A percentile compares a stretch with the other conserved stretches of the same genome.
Evolutionary conservation across 495 filamentous ascomycete genomes (phyloP).

Genomic region (Penicillium riverlandense): DNA sequence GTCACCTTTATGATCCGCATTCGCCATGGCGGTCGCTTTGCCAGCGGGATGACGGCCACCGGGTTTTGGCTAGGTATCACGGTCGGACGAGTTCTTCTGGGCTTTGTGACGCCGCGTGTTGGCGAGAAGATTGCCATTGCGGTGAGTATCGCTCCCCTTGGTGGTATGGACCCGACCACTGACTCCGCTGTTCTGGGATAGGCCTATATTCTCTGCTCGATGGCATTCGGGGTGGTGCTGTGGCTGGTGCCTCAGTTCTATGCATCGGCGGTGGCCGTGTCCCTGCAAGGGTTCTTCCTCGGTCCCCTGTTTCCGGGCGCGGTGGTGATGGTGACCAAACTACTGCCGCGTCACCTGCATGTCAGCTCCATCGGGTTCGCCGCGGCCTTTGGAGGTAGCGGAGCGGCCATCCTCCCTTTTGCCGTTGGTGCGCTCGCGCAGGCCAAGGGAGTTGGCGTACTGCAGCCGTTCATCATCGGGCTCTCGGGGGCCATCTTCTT

Average conservation of each 20-base stretch:
- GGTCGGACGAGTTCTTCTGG: slow-evolving; percentile 50
- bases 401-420: slow-evolving; percentile 77
- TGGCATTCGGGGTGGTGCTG: slow-evolving; percentile 53
- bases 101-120: slow-evolving; percentile 55
- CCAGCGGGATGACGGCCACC: slow-evolving; percentile 55
- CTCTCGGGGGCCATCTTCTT: slow-evolving; percentile 52
- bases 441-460: slow-evolving; percentile 65
- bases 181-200: slow-evolving; percentile 1
- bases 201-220: slow-evolving; percentile 45
- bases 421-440: slow-evolving; percentile 80
- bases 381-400: slow-evolving; percentile 71
- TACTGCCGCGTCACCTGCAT: slow-evolving; percentile 70
- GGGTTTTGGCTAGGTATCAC: slow-evolving; percentile 65
- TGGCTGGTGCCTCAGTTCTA: slow-evolving; percentile 68
- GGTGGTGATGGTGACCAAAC: slow-evolving; percentile 72
- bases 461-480: slow-evolving; percentile 71
- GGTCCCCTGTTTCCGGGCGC: slow-evolving; percentile 65
- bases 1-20: slow-evolving; percentile 59
- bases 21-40: slow-evolving; percentile 46
- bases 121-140: slow-evolving; percentile 53
- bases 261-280: slow-evolving; percentile 61
- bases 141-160: slow-evolving; percentile 20
- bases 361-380: slow-evolving; percentile 79
- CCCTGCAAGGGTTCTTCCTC: slow-evolving; percentile 65
- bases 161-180: not conserved